Base-by-base conservation (phyloP, 345 rosid species). In the Abelmoschus esculentus region DNA sequence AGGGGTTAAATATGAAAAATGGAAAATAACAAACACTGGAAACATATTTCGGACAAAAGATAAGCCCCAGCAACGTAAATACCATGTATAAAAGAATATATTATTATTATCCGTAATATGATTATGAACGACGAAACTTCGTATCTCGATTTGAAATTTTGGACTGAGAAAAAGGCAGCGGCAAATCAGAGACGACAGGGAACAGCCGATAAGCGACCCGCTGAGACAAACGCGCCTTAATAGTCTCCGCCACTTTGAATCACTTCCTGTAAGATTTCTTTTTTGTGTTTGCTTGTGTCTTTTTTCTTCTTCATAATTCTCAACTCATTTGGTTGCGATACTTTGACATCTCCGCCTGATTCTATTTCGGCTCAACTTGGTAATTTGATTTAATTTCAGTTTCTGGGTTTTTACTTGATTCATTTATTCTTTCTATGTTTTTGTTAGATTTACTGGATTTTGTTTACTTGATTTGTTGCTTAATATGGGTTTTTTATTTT, bases 81-180 rank as follows among this genome's bases (percentile, higher is more conserved):
- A 60, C 55, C 19, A 32, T 47, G 67, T 34, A 44, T 40, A 22
- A 22, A 22, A 22, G 26, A 22, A 22, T 4, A 22, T 4, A 40
- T 11, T 40, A 11, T 54, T 22, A 55, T 17, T 13, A 10, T 55
- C 26, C 18, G 65, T 63, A 63, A 28, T 60, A 46, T 12, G 2
- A 6, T 5, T 18, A 1, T 3, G 59, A 3, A 55, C 13, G 3
- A 11, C 12, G 6, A 10, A 13, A 46, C 47, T 15, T 32, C 1
- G 66, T 53, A 2, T 72, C 53, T 38, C 75, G 75, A 74, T 81
- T 83, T 83, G 76, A 66, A 78, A 80, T 52, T 15, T 72, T 59
- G n/a, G 71, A 70, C 59, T 64, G 71, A 46, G 29, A 57, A 47
- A 47, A 46, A 63, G 65, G 70, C 76, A 72, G 83, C 81, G 86